Conservation (phyloP, 2,329 filamentous ascomycete species). For the Xylariaceae sp. region DNA sequence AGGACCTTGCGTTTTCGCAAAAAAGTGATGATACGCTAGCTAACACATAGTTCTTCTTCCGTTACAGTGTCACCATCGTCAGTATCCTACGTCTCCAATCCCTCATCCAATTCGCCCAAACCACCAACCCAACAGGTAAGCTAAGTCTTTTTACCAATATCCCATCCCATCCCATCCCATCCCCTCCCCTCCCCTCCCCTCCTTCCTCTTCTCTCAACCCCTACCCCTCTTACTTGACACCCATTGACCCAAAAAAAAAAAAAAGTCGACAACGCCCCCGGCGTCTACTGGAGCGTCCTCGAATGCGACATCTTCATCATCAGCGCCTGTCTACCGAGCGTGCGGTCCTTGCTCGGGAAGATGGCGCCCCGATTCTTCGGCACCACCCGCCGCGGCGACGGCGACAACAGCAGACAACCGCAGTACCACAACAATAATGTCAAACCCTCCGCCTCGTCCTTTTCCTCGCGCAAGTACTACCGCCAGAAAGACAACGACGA, state of each 20-base stretch:
- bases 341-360: constrained; percentile 4
- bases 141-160: background rate
- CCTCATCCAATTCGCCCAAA: constrained; percentile 6
- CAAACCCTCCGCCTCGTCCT: no score
- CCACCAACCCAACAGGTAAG: constrained; percentile 8
- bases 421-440: no score
- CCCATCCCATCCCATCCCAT: no score
- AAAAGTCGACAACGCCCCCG: constrained; percentile 5
- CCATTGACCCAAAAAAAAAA: no score
- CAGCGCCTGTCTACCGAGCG: constrained; percentile 5
- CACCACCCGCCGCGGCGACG: background rate
- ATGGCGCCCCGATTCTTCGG: constrained; percentile 4
- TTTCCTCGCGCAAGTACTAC: constrained; percentile 5
- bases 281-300: constrained; percentile 9
- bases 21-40: no score
- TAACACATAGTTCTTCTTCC: no score
- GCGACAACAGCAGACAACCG: no score
- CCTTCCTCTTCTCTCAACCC: no score
- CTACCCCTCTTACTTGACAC: background rate
- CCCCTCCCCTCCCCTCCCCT: no score
- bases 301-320: constrained; percentile 12
- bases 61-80: constrained; percentile 6
- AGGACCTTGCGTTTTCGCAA: no score
- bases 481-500: constrained; percentile 5
- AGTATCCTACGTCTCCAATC: constrained; percentile 7